These are phyloP conservation scores for Metarhizium guizhouense DNA, from an alignment of 2,329 filamentous ascomycete species.

Conservation along the genomic window DNA sequence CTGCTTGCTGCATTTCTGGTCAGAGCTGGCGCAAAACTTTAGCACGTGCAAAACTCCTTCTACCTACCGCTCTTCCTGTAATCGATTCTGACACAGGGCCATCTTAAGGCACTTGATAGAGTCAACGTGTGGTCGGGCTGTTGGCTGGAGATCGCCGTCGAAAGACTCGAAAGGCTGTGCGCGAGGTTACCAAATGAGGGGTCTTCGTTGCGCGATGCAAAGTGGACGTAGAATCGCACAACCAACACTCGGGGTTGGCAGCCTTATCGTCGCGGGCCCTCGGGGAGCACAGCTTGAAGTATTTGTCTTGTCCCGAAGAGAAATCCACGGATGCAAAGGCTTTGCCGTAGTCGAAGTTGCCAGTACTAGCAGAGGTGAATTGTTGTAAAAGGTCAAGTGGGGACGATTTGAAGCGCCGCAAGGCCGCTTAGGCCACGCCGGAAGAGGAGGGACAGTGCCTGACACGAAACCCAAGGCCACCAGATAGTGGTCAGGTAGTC, in stretches of 20 bases:
- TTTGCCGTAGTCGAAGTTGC: background rate
- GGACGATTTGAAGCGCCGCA: background rate
- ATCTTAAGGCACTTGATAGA: constrained; percentile 35
- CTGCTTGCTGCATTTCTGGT: constrained; percentile 60
- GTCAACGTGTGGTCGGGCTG: background rate
- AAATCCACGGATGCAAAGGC: background rate
- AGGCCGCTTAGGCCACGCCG: background rate
- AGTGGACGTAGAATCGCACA: background rate
- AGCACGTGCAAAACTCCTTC: background rate
- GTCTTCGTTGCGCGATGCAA: background rate
- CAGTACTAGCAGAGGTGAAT: background rate
- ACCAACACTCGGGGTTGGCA: background rate
- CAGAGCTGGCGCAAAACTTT: constrained; percentile 4
- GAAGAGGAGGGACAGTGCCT: no score
- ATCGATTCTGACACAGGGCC: constrained; percentile 80
- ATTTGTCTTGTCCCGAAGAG: background rate
- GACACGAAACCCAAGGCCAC: no score
- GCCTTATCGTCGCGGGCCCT: background rate
- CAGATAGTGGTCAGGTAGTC: no score
- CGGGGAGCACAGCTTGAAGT: background rate
- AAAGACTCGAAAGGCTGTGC: background rate
- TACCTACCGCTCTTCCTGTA: constrained; percentile 77
- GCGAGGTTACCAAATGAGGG: background rate
- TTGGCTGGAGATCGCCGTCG: background rate
- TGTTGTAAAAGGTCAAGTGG: no score